phyloP scores from a whole-genome alignment of 441 rosid species.

The Populus hybrid region DNA sequence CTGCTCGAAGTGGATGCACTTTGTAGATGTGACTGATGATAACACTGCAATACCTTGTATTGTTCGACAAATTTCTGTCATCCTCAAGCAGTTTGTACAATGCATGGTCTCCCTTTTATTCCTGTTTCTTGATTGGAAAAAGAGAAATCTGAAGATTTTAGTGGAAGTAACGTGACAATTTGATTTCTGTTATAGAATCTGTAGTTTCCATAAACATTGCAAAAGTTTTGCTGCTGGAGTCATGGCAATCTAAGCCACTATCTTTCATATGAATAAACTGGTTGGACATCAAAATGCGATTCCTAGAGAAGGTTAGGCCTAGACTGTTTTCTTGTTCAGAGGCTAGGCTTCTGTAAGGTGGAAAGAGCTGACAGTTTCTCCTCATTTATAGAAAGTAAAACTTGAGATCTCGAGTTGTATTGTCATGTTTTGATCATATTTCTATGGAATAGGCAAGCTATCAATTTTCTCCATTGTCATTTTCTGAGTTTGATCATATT shows the following conservation, averaged over 20 bases:
- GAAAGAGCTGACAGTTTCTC: neutral
- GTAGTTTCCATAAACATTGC: neutral
- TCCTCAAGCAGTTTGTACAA: neutral
- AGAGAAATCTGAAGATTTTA: neutral
- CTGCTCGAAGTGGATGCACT: neutral
- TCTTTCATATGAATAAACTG: neutral
- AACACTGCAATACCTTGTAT: neutral
- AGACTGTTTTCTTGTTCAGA: neutral
- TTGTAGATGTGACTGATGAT: conserved; percentile 8
- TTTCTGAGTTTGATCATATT: neutral
- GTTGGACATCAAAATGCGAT: neutral
- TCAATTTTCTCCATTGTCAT: neutral
- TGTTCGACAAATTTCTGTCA: neutral
- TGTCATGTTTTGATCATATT: neutral
- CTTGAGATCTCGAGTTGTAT: neutral
- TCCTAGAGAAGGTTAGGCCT: neutral
- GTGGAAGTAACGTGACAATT: neutral
- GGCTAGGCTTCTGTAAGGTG: neutral
- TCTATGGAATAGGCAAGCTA: neutral
- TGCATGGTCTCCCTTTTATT: neutral
- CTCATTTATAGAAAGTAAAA: too few relatives aligned
- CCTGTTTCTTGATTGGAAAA: neutral
- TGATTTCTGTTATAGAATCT: neutral
- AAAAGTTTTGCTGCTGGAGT: neutral
- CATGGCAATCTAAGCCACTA: neutral